A percentile compares a stretch with the other conserved stretches of the same genome.
Conservation (phyloP, 1,284 basidiomycete genomes). For the Neolentinus lepideus region DNA sequence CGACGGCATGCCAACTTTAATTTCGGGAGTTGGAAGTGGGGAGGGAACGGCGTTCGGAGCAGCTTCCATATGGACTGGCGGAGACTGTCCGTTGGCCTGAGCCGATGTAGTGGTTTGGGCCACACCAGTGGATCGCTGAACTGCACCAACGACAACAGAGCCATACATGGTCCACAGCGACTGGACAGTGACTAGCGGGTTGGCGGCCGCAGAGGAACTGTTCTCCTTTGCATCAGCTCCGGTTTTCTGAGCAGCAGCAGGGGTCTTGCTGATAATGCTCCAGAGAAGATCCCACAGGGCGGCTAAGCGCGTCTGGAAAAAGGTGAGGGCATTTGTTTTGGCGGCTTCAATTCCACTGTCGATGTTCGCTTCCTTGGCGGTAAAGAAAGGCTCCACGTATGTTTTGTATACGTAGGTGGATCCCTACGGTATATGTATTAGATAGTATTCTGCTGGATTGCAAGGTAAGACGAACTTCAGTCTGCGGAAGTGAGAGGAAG, state of each 20-base stretch:
- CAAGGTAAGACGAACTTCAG: constrained; percentile 19
- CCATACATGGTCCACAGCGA: constrained; percentile 9
- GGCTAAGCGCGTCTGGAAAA: constrained; percentile 40
- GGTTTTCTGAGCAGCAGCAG: constrained; percentile 12
- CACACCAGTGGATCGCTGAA: neutral
- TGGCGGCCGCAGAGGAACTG: neutral
- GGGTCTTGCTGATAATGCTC: constrained; percentile 35
- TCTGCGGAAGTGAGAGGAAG: constrained; percentile 88
- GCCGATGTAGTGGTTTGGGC: neutral
- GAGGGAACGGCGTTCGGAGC: constrained; percentile 4
- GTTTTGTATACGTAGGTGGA: constrained; percentile 65
- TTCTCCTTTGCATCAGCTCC: neutral
- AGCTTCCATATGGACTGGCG: neutral
- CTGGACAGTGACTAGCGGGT: constrained; percentile 6
- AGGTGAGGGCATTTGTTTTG: constrained; percentile 43
- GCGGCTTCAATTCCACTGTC: constrained; percentile 54
- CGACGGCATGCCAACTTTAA: neutral
- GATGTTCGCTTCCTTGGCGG: constrained; percentile 57
- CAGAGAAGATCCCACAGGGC: constrained; percentile 39
- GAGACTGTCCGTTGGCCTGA: neutral
- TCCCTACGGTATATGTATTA: constrained; percentile 40
- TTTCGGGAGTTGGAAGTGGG: constrained; percentile 25
- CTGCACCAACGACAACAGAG: constrained; percentile 2
- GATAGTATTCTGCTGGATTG: neutral
- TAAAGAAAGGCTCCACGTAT: constrained; percentile 62